Percentiles rank a stretch among this genome's conserved stretches.
Conservation (phyloP, 306 rosid genomes). For the Citrullus mucosospermus region DNA sequence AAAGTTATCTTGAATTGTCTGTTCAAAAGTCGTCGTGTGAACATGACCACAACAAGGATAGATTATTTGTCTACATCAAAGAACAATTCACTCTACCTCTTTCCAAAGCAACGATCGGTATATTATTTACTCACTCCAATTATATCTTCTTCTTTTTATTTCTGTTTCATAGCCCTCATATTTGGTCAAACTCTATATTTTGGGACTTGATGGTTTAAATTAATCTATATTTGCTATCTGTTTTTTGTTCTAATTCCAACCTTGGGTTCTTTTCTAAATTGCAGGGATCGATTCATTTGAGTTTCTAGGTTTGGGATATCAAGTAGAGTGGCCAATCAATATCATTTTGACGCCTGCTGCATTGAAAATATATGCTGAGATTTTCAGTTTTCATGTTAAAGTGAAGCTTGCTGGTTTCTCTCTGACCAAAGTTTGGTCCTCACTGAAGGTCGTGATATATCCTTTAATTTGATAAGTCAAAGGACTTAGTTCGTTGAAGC, state of each 20-base stretch:
- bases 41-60: constrained; percentile 52
- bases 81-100: constrained; percentile 53
- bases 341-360: constrained; percentile 76
- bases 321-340: constrained; percentile 81
- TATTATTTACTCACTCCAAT: neutral
- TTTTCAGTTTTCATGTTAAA: constrained; percentile 89
- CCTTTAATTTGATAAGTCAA: neutral
- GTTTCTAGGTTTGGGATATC: constrained; percentile 89
- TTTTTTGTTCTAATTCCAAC: neutral
- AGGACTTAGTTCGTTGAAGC: neutral
- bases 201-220: neutral
- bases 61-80: constrained; percentile 78
- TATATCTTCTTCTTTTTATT: neutral
- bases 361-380: constrained; percentile 65
- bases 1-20: constrained; percentile 72
- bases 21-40: constrained; percentile 94
- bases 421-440: constrained; percentile 74
- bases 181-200: constrained; percentile 4
- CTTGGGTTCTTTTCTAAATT: constrained; percentile 13
- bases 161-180: neutral
- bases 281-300: constrained; percentile 87
- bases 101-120: constrained; percentile 62
- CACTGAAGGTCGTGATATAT: constrained; percentile 52
- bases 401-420: constrained; percentile 80
- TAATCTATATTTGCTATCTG: neutral